A percentile compares a stretch with the other conserved stretches of the same genome.
These are phyloP conservation scores for Exophiala xenobiotica DNA, from an alignment of 2,329 filamentous ascomycete species.

Conservation along the genomic window DNA sequence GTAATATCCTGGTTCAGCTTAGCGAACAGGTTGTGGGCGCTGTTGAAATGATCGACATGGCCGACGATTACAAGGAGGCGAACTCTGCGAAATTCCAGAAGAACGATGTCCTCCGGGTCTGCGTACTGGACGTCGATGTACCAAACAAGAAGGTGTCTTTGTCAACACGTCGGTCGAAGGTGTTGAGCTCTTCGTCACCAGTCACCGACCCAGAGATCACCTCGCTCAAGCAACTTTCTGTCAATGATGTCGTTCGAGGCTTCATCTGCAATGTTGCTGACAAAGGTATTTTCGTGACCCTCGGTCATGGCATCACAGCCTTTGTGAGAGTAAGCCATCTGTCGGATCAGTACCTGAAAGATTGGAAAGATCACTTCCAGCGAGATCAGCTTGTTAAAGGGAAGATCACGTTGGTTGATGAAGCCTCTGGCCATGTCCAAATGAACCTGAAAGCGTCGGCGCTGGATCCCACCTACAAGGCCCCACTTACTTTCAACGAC, in stretches of 20 bases:
- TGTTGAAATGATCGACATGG: slow-evolving; percentile 77
- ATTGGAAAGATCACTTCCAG: slow-evolving; percentile 89
- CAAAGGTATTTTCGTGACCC: slow-evolving; percentile 80
- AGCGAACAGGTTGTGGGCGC: slow-evolving; percentile 76
- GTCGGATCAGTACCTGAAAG: slow-evolving; percentile 87
- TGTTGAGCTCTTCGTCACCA: slow-evolving; percentile 78
- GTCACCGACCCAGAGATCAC: slow-evolving; percentile 80
- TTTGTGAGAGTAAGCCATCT: slow-evolving; percentile 85
- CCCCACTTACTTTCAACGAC: slow-evolving; percentile 71
- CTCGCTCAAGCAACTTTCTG: slow-evolving; percentile 66
- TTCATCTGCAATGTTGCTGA: slow-evolving; percentile 90
- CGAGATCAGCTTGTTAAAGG: slow-evolving; percentile 88
- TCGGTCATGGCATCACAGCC: slow-evolving; percentile 78
- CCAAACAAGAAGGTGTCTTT: slow-evolving; percentile 81
- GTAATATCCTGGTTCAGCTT: slow-evolving; percentile 80
- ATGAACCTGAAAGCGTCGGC: slow-evolving; percentile 84
- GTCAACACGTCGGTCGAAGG: slow-evolving; percentile 81
- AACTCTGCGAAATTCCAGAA: slow-evolving; percentile 73
- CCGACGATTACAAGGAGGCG: slow-evolving; percentile 80
- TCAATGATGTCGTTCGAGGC: slow-evolving; percentile 79
- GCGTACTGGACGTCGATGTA: slow-evolving; percentile 74
- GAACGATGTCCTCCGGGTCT: slow-evolving; percentile 86
- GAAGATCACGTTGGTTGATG: slow-evolving; percentile 72
- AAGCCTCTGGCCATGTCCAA: slow-evolving; percentile 69
- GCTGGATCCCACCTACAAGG: slow-evolving; percentile 74